phyloP scores from a whole-genome alignment of 805 yeast species.

The Metschnikowia lunata region DNA sequence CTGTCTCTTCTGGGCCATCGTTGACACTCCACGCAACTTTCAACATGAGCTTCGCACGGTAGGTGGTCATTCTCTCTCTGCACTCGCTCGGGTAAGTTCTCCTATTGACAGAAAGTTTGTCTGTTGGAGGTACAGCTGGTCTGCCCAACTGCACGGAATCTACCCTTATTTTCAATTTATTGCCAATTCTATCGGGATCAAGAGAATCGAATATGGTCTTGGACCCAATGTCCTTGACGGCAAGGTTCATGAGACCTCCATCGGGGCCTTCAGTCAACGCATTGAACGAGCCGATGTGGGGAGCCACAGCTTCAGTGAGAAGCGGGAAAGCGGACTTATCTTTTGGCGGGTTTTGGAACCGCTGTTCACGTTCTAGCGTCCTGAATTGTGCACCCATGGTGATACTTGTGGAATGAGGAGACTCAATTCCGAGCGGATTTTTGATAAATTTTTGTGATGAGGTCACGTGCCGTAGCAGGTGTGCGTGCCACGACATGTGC shows the following conservation, averaged over 20 bases:
- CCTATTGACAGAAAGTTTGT: constrained; percentile 72
- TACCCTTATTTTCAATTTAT: constrained; percentile 77
- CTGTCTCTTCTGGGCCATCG: constrained; percentile 76
- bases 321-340: constrained; percentile 80
- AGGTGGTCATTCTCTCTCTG: constrained; percentile 83
- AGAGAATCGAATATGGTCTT: constrained; percentile 81
- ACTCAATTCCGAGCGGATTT: constrained; percentile 5
- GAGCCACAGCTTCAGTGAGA: constrained; percentile 83
- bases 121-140: constrained; percentile 70
- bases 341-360: constrained; percentile 86
- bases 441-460: constrained; percentile 18
- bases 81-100: constrained; percentile 75
- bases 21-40: constrained; percentile 85
- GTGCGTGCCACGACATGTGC: too few species aligned
- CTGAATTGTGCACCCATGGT: constrained; percentile 55
- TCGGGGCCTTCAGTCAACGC: constrained; percentile 86
- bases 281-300: constrained; percentile 94
- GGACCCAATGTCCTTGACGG: constrained; percentile 82
- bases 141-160: constrained; percentile 84
- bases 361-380: constrained; percentile 82
- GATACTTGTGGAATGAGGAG: constrained; percentile 4
- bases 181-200: constrained; percentile 69
- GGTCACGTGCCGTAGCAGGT: constrained; percentile 11
- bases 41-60: constrained; percentile 71
- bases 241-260: constrained; percentile 81